Base-by-base conservation (phyloP, 2,329 filamentous ascomycete genomes). In the Talaromyces sp. region DNA sequence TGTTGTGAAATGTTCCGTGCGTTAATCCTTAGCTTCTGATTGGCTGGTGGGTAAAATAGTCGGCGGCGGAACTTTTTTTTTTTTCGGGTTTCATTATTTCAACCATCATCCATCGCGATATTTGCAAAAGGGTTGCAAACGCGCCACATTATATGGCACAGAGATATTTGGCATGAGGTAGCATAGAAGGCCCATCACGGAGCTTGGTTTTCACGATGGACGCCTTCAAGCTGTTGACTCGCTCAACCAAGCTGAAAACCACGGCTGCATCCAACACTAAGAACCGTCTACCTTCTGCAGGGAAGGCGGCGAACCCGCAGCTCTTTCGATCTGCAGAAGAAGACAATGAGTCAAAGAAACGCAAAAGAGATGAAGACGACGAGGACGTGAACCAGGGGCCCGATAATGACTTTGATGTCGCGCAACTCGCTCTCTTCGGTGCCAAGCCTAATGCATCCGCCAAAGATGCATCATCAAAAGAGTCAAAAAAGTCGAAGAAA, bases 181-280 rank as follows among this genome's bases (percentile, higher is more conserved):
- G 44, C 22, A 25, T 25, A 25, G 19, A 13, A 27, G 44, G n/a
- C 4, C 15, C 13, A 11, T 3, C 44, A 11, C 22, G 3, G 25
- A 32, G 9, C 28, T 36, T n/a, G 30, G 11, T 36, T 28, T 19
- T 28, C 59, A 70, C 60, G 36, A 80, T 80, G 78, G 78, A 80
- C 64, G 77, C 77, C 19, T 77, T 80, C 63, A 77, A 71, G 67
- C 68, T 80, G 54, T 69, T 80, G 62, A 79, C 77, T 9, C 68
- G 78, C 62, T 78, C 77, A 32, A 78, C 76, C 15, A 78, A 77
- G 59, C 65, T 80, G 28, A 79, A 77, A 67, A 53, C 72, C 44
- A 65, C 66, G 28, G 59, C 70, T 53, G 64, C 71, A 62, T 62
- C 69, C 58, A 65, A 62, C 22, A 22, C 22, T 28, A 65, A 69